phyloP scores from a whole-genome alignment of 2,329 filamentous ascomycete species.

The Apiospora rasikravindrae region DNA sequence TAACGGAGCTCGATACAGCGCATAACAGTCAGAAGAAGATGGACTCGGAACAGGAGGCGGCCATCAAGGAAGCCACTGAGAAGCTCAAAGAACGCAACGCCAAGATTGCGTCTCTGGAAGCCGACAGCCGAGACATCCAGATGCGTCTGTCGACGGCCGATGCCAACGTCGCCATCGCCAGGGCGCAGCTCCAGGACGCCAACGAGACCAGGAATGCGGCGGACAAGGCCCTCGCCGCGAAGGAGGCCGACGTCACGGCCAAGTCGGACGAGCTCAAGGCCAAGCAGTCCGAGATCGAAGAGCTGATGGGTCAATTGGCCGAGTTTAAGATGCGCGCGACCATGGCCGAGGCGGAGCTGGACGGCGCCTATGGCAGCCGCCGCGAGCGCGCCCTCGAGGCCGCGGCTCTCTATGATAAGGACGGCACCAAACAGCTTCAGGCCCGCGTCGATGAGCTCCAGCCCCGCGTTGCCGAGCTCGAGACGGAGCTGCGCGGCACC shows the following conservation, averaged over 20 bases:
- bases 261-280: constrained; percentile 49
- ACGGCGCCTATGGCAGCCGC: constrained; percentile 64
- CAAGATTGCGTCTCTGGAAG: constrained; percentile 50
- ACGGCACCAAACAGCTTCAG: constrained; percentile 39
- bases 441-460: constrained; percentile 58
- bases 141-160: constrained; percentile 44
- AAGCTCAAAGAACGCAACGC: constrained; percentile 50
- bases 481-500: constrained; percentile 70
- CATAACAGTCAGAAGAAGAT: constrained; percentile 41
- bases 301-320: constrained; percentile 55
- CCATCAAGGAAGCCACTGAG: constrained; percentile 43
- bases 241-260: constrained; percentile 33
- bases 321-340: constrained; percentile 68
- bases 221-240: constrained; percentile 36
- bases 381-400: constrained; percentile 64
- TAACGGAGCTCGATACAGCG: constrained; percentile 52
- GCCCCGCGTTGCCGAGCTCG: constrained; percentile 56
- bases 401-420: constrained; percentile 56
- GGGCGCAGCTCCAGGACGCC: constrained; percentile 42
- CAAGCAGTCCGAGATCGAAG: constrained; percentile 42
- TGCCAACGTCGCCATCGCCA: constrained; percentile 44
- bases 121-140: constrained; percentile 46
- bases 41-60: constrained; percentile 40
- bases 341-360: constrained; percentile 65
- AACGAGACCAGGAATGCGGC: constrained; percentile 37